Conservation (phyloP, 331 rosid species). For the Malus hybrid region DNA sequence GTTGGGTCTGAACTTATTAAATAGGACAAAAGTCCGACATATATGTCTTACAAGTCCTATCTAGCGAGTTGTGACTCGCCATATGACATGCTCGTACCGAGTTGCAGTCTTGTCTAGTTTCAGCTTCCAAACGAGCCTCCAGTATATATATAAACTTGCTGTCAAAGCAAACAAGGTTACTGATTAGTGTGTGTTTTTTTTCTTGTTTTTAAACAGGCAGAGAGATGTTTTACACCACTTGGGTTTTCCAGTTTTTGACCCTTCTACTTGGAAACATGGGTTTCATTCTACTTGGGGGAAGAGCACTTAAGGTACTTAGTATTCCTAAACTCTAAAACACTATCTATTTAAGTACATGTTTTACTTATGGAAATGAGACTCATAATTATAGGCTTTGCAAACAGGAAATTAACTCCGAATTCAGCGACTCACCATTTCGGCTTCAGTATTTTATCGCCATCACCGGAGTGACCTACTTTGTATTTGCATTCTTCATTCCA, state of each 20-base stretch:
- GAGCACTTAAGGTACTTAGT: conserved; percentile 49
- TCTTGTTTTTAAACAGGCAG: conserved; percentile 21
- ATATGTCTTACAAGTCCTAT: no score
- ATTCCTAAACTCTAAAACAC: not conserved
- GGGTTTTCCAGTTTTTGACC: conserved; percentile 43
- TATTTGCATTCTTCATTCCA: conserved; percentile 40
- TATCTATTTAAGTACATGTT: not conserved
- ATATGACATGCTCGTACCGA: no score
- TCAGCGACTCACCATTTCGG: conserved; percentile 40
- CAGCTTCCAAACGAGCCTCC: no score
- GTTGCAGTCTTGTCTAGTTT: no score
- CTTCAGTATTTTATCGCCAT: conserved; percentile 43
- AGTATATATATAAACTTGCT: not conserved
- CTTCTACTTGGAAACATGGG: conserved; percentile 59
- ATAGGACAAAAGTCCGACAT: no score
- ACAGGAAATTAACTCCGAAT: conserved; percentile 47
- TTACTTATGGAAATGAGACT: not conserved
- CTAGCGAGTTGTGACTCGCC: no score
- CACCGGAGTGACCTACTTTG: conserved; percentile 38
- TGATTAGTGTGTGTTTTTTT: not conserved
- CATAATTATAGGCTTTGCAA: not conserved
- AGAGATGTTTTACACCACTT: conserved; percentile 40
- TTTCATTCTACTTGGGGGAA: conserved; percentile 51
- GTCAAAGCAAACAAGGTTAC: not conserved
- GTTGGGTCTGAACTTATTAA: no score